Evolutionary conservation across 495 filamentous ascomycete genomes (phyloP).

Genomic region (Haplographium delicatum): DNA sequence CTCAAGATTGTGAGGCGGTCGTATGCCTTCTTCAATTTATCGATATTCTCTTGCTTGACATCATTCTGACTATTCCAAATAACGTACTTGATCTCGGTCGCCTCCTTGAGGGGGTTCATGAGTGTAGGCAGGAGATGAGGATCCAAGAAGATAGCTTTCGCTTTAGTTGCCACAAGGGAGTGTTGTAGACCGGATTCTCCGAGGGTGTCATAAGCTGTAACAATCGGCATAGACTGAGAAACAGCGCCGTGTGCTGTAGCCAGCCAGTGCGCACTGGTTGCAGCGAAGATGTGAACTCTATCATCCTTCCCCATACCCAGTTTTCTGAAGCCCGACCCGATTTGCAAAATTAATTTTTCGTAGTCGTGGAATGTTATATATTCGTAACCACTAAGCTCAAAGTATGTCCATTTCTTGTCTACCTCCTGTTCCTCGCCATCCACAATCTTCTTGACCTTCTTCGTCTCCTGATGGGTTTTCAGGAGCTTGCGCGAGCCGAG

Average conservation of each 20-base stretch:
- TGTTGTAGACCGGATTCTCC: conserved; percentile 91
- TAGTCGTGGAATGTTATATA: conserved; percentile 89
- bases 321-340: conserved; percentile 75
- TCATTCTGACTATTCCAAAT: conserved; percentile 85
- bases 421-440: conserved; percentile 86
- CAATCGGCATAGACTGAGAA: conserved; percentile 92
- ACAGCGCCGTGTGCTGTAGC: conserved; percentile 64
- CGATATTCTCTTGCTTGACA: conserved; percentile 71
- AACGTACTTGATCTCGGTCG: conserved; percentile 70
- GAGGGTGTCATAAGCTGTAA: conserved; percentile 96
- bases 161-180: conserved; percentile 81
- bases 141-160: conserved; percentile 87
- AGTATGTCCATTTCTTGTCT: conserved; percentile 95
- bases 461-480: conserved; percentile 83
- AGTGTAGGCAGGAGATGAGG: conserved; percentile 76
- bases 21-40: conserved; percentile 69
- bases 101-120: conserved; percentile 73
- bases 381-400: conserved; percentile 83
- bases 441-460: conserved; percentile 95
- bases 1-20: conserved; percentile 67
- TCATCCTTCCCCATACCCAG: conserved; percentile 70
- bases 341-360: conserved; percentile 63
- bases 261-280: conserved; percentile 81
- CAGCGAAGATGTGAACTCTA: conserved; percentile 83
- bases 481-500: conserved; percentile 76